Conservation (phyloP, 441 rosid species). For the Croton setiger region DNA sequence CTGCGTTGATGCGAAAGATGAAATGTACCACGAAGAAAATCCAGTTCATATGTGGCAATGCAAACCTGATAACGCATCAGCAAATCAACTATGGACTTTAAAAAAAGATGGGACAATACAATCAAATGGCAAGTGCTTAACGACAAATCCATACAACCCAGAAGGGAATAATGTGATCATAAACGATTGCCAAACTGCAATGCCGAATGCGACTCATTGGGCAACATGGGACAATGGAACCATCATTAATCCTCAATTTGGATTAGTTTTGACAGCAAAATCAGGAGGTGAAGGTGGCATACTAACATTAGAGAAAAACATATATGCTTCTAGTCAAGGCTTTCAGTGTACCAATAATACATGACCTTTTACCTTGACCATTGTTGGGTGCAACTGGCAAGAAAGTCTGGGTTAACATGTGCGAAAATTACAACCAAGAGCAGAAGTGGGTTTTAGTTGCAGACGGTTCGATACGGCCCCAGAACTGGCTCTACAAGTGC, state of each 20-base stretch:
- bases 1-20: background rate
- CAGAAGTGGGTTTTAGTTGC: background rate
- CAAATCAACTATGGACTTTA: slow-evolving; percentile 4
- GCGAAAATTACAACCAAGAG: background rate
- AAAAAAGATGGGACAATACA: slow-evolving; percentile 8
- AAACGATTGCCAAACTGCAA: background rate
- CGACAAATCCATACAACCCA: too few relatives aligned
- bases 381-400: background rate
- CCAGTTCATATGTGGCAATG: background rate
- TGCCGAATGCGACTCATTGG: background rate
- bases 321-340: background rate
- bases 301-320: background rate
- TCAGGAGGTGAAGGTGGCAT: background rate
- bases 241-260: slow-evolving; percentile 6
- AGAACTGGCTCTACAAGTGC: background rate
- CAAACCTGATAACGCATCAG: background rate
- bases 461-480: background rate
- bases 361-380: background rate
- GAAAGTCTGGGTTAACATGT: background rate
- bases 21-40: background rate
- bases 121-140: background rate
- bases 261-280: background rate
- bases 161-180: background rate
- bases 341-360: background rate
- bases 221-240: background rate